Conservation (phyloP, 768 basidiomycete species). For the Termitomyces heimii region DNA sequence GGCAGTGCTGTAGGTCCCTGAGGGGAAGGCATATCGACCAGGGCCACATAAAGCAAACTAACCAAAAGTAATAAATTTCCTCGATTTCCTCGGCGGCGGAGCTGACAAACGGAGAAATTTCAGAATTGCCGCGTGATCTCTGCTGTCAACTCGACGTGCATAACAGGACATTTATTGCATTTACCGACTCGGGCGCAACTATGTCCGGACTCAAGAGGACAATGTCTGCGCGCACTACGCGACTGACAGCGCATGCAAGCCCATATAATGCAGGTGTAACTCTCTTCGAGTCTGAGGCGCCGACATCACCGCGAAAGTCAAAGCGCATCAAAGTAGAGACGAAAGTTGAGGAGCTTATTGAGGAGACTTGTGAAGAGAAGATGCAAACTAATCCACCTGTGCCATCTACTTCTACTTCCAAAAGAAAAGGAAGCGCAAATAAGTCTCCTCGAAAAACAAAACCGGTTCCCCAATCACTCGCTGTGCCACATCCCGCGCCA, state of each 20-base stretch:
- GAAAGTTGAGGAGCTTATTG: constrained; percentile 5
- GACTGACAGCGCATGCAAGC: constrained; percentile 33
- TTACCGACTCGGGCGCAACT: background rate
- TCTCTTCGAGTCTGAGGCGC: constrained; percentile 27
- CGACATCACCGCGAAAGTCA: constrained; percentile 16
- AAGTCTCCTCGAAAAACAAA: constrained; percentile 48
- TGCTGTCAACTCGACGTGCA: background rate
- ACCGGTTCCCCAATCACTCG: constrained; percentile 46
- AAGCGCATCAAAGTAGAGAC: constrained; percentile 26
- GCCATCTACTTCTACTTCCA: constrained; percentile 13
- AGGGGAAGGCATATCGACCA: constrained; percentile 1
- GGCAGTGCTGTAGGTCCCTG: background rate
- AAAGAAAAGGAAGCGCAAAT: constrained; percentile 12
- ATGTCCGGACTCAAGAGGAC: constrained; percentile 16
- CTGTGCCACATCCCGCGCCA: constrained; percentile 62
- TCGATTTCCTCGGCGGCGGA: background rate
- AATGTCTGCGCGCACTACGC: constrained; percentile 18
- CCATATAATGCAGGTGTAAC: constrained; percentile 39
- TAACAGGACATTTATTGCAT: background rate
- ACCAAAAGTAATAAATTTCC: constrained; percentile 12
- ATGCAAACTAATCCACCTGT: background rate
- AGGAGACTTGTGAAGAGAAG: constrained; percentile 4
- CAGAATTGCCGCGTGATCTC: background rate
- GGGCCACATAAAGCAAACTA: constrained; percentile 12
- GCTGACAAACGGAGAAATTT: constrained; percentile 9